Evolutionary conservation across 371 early-diverging fungal species (phyloP).

Genomic region (Syncephalastrum sp.): DNA sequence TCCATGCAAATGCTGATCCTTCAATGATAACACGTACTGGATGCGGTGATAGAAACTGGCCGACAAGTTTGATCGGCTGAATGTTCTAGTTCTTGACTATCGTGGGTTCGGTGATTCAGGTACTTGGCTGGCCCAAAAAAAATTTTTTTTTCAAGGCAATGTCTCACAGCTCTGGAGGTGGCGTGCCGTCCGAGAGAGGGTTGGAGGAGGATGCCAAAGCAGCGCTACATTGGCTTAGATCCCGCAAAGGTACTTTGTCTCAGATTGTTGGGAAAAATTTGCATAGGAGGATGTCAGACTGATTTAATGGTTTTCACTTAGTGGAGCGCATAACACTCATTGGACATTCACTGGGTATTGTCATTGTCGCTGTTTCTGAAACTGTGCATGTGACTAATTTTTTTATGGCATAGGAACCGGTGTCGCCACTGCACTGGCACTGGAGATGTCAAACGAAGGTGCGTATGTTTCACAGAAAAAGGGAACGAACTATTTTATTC

Average conservation of each 20-base stretch:
- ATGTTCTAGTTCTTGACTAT: constrained; percentile 45
- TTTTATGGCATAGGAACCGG: constrained; percentile 33
- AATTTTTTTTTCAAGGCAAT: no score
- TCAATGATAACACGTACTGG: not conserved
- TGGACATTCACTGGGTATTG: constrained; percentile 47
- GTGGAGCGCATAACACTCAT: constrained; percentile 36
- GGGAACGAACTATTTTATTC: not conserved
- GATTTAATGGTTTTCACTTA: constrained; percentile 1
- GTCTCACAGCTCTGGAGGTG: constrained; percentile 18
- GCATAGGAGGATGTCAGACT: constrained; percentile 8
- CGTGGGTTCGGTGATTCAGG: constrained; percentile 52
- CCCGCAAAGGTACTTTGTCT: no score
- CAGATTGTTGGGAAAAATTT: constrained; percentile 21
- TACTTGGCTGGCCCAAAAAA: constrained; percentile 5
- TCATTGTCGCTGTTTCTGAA: constrained; percentile 1
- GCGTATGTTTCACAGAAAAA: constrained; percentile 2
- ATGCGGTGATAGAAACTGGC: constrained; percentile 6
- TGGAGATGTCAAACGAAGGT: constrained; percentile 38
- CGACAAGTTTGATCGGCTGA: constrained; percentile 30
- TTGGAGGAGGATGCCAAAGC: constrained; percentile 36
- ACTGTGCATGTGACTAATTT: not conserved
- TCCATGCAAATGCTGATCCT: not conserved
- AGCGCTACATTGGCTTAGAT: constrained; percentile 26
- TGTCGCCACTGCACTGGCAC: constrained; percentile 39
- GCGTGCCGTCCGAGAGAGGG: constrained; percentile 42